phyloP scores from a whole-genome alignment of 371 early-diverging fungal species.

The Haplosporangium sp. region DNA sequence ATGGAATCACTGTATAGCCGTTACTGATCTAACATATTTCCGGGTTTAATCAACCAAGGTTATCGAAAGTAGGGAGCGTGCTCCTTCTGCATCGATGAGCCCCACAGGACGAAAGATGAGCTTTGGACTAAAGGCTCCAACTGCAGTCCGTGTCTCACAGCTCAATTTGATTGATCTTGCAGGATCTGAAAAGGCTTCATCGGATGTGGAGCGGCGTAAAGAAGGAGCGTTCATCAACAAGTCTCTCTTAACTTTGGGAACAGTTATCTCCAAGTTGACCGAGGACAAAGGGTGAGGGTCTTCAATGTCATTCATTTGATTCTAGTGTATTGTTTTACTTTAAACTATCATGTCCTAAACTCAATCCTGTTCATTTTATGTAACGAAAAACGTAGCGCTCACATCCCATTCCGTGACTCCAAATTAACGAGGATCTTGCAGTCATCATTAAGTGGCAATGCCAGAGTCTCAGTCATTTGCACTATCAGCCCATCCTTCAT shows the following conservation, averaged over 20 bases:
- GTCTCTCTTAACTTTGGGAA: constrained; percentile 86
- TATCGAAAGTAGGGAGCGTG: constrained; percentile 67
- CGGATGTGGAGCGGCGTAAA: constrained; percentile 83
- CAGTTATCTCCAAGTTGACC: constrained; percentile 88
- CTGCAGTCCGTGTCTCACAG: constrained; percentile 77
- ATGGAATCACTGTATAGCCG: too few species aligned
- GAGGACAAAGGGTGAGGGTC: constrained; percentile 62
- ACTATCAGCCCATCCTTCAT: constrained; percentile 75
- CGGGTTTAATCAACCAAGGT: constrained; percentile 26
- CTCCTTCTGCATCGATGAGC: constrained; percentile 9
- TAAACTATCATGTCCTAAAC: not conserved
- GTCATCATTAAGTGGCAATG: constrained; percentile 82
- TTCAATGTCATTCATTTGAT: not conserved
- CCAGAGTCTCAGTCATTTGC: constrained; percentile 83
- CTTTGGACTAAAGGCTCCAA: constrained; percentile 26
- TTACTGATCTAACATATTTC: too few species aligned
- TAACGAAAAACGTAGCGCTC: constrained; percentile 52
- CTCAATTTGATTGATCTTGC: constrained; percentile 94
- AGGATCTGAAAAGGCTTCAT: constrained; percentile 91
- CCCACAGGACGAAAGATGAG: constrained; percentile 5
- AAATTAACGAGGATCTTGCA: constrained; percentile 92
- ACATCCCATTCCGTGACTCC: constrained; percentile 92
- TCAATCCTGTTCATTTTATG: not conserved
- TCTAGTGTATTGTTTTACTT: not conserved
- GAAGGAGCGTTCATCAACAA: constrained; percentile 97